phyloP scores from a whole-genome alignment of 441 rosid genomes.

The Euphorbia corollata region DNA sequence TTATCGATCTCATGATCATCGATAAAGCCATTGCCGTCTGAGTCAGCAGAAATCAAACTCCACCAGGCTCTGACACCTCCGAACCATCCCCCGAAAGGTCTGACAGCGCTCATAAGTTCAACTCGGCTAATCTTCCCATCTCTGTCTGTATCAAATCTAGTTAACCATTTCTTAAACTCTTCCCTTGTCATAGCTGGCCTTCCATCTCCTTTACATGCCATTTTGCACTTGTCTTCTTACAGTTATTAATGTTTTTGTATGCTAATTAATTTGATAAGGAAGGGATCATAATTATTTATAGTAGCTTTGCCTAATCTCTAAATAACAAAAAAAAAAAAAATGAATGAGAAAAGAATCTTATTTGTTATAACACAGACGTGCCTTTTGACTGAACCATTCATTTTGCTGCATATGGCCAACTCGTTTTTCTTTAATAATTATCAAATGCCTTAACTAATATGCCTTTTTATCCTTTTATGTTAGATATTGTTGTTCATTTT shows the following conservation, averaged over 20 bases:
- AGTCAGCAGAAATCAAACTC: slow-evolving; percentile 23
- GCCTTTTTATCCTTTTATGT: no score
- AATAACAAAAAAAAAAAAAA: no score
- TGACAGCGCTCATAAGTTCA: slow-evolving; percentile 28
- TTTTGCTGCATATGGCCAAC: no score
- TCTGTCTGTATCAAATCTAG: slow-evolving; percentile 22
- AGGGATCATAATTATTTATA: neutral
- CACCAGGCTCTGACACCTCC: slow-evolving; percentile 15
- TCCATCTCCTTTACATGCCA: slow-evolving; percentile 11
- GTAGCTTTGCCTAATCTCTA: no score
- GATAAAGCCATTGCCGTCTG: slow-evolving; percentile 27
- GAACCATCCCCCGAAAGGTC: slow-evolving; percentile 25
- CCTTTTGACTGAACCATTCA: no score
- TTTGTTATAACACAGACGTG: no score
- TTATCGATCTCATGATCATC: slow-evolving; percentile 27
- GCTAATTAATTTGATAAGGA: neutral
- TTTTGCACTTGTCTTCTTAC: neutral
- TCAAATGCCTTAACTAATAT: no score
- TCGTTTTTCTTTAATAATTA: no score
- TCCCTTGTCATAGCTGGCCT: slow-evolving; percentile 24
- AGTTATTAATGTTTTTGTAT: neutral
- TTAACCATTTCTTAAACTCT: slow-evolving; percentile 29
- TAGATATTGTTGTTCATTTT: no score
- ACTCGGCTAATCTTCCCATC: slow-evolving; percentile 29
- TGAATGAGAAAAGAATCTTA: no score